Percentiles rank a stretch among this genome's conserved stretches.
These are phyloP conservation scores for Carex parvula DNA, from an alignment of 176 grass and related monocot genomes.

Conservation along the genomic window DNA sequence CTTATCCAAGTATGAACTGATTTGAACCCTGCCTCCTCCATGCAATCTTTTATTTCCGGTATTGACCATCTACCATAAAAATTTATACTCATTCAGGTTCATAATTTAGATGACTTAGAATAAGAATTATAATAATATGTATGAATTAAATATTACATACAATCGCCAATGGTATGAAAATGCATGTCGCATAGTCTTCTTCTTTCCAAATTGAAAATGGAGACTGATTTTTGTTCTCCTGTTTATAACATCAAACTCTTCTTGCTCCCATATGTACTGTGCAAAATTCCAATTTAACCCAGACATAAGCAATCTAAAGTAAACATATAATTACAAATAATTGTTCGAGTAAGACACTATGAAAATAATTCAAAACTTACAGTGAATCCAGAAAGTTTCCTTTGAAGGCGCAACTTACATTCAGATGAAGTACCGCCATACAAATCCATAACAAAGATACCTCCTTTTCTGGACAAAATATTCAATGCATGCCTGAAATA, in stretches of 20 bases:
- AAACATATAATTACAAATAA: neutral
- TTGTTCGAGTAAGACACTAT: neutral
- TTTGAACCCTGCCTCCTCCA: conserved; percentile 88
- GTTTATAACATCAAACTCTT: conserved; percentile 89
- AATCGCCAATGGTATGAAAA: conserved; percentile 91
- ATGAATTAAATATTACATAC: conserved; percentile 47
- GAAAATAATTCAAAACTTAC: conserved; percentile 38
- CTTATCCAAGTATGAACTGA: conserved; percentile 60
- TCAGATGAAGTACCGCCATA: conserved; percentile 91
- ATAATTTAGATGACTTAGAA: neutral
- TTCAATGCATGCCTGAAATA: conserved; percentile 69
- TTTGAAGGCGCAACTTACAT: conserved; percentile 69
- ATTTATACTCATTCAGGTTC: neutral
- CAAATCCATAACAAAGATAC: conserved; percentile 93
- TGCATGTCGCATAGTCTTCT: conserved; percentile 71
- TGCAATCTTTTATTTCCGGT: conserved; percentile 83
- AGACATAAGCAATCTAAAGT: neutral
- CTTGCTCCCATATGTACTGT: conserved; percentile 96
- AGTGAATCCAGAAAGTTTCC: conserved; percentile 68
- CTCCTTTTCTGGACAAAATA: conserved; percentile 64
- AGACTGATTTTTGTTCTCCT: conserved; percentile 85
- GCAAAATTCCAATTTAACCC: neutral
- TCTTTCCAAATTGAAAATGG: conserved; percentile 83
- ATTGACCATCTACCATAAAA: conserved; percentile 65
- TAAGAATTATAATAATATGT: neutral